Evolutionary conservation across 768 basidiomycete species (phyloP).

Genomic region (Leccinum barrowsii): DNA sequence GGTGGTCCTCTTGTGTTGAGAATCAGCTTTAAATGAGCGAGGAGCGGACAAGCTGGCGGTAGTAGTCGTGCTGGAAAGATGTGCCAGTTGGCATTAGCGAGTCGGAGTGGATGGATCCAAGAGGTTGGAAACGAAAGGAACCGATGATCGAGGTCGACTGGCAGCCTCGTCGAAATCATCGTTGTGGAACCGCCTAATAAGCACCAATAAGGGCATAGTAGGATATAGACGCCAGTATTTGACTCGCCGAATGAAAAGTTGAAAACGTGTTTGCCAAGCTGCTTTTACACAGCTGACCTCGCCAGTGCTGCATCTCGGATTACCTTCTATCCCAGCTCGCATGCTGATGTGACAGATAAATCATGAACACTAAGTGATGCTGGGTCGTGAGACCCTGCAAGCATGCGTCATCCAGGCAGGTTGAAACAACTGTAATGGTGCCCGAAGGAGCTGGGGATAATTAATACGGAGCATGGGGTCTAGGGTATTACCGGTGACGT

Average conservation of each 20-base stretch:
- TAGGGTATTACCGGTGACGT: conserved; percentile 5
- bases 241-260: background rate
- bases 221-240: background rate
- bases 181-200: conserved; percentile 3
- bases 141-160: background rate
- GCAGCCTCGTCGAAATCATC: conserved; percentile 2
- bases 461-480: background rate
- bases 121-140: background rate
- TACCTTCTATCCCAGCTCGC: background rate
- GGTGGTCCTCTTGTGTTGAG: background rate
- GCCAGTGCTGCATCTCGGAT: background rate
- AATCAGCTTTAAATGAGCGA: background rate
- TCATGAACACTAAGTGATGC: background rate
- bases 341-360: background rate
- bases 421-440: conserved; percentile 1
- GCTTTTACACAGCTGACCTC: background rate
- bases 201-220: background rate
- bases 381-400: conserved; percentile 10
- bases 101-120: background rate
- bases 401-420: conserved; percentile 10
- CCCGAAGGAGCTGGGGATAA: background rate
- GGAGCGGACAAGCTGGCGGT: background rate
- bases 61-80: background rate
- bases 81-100: background rate
- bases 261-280: conserved; percentile 6